Conservation (phyloP, 2,329 filamentous ascomycete genomes). For the Pseudopyricularia cyperi region DNA sequence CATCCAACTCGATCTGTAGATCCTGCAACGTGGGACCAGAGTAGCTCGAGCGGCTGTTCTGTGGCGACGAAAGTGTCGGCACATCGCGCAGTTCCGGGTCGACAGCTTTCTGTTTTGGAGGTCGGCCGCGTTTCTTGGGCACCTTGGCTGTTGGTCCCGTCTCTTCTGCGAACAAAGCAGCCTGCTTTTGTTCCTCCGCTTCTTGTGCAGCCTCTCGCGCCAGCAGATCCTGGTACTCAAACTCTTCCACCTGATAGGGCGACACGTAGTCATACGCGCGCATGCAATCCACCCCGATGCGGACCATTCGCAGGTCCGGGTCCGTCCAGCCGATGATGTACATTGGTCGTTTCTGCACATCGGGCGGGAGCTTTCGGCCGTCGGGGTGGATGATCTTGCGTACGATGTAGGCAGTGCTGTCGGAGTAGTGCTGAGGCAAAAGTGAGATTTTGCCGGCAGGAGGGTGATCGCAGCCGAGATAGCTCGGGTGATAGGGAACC, state of each 20-base stretch:
- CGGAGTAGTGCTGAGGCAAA: slow-evolving; percentile 31
- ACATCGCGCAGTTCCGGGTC: neutral
- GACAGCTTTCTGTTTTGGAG: slow-evolving; percentile 2
- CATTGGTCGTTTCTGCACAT: slow-evolving; percentile 27
- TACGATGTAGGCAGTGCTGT: slow-evolving; percentile 44
- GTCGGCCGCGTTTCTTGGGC: slow-evolving; percentile 4
- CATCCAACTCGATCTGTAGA: neutral
- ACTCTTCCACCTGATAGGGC: slow-evolving; percentile 40
- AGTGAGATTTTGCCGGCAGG: slow-evolving; percentile 27
- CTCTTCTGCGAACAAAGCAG: neutral
- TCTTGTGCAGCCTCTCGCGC: slow-evolving; percentile 26
- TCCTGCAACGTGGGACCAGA: neutral
- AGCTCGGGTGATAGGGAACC: slow-evolving; percentile 19
- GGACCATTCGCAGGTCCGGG: slow-evolving; percentile 26
- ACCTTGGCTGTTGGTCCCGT: neutral
- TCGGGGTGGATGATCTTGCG: slow-evolving; percentile 31
- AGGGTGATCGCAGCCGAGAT: slow-evolving; percentile 34
- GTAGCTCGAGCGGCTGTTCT: slow-evolving; percentile 14
- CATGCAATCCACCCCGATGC: slow-evolving; percentile 29
- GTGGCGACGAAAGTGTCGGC: slow-evolving; percentile 25
- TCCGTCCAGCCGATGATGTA: slow-evolving; percentile 45
- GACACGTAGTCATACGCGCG: slow-evolving; percentile 46
- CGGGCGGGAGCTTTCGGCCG: slow-evolving; percentile 15
- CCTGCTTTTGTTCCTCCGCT: slow-evolving; percentile 8
- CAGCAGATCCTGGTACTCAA: slow-evolving; percentile 33